Base-by-base conservation (phyloP, 2,329 filamentous ascomycete species). In the Seiridium unicorne region DNA sequence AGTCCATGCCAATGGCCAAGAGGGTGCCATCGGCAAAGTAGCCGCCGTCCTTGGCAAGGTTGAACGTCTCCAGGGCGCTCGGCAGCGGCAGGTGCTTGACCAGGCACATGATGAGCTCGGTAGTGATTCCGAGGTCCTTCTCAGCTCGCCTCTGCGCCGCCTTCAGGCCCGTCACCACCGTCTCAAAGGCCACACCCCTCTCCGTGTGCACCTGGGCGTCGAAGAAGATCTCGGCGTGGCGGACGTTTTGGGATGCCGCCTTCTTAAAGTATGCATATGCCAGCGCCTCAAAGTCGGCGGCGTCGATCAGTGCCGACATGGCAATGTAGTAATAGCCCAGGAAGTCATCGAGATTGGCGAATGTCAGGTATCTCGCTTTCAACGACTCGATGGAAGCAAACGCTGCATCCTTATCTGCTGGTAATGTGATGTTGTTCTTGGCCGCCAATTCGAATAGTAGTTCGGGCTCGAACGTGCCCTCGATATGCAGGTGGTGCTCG, bases 401-500 rank as follows among this genome's bases (percentile, higher is more conserved):
- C 38, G 87, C 85, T 26, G 83, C 74, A 68, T 92, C 86, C 42
- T 79, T 76, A 40, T 70, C 68, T 1, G 79, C 75, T 3, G 86
- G 86, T 3, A 93, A 81, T 2, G 77, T 44, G 66, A 93, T 84
- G 58, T 78, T 78, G 79, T 94, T 92, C 68, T 84, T 84, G 42
- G 76, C 71, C 5, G 91, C 88, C 4, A 94, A 84, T 36, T 79
- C 69, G 77, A 93, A 93, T 63, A 93, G 84, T 44, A 92, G 79
- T 59, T 81, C 76, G 1, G 90, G 89, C 46, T 87, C 86, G 44
- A 94, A 81, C 10, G 89, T 88, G 59, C 91, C 91, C 74, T 93
- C 90, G 40, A 94, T 81, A 71, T 94, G 91, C 58, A 93, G 84
- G 75, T 93, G 91, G 70, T 93, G 90, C 73, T 94, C 91, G 75